These are phyloP conservation scores for Chamaenerion angustifolium DNA, from an alignment of 345 rosid species.

Conservation along the genomic window DNA sequence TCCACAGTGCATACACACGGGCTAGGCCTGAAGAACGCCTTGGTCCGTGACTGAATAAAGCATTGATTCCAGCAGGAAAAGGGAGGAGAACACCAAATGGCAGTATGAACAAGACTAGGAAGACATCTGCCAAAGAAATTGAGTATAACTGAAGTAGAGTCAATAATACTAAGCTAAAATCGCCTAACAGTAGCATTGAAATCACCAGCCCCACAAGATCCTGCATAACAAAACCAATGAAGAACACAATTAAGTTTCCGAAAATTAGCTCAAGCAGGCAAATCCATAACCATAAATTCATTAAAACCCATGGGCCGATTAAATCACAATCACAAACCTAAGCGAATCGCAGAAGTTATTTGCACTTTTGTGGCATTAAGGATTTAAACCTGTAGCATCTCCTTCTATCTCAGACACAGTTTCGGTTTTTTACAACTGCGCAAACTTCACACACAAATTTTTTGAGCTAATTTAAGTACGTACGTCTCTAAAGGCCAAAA, in stretches of 20 bases:
- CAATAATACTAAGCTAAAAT: slow-evolving; percentile 97
- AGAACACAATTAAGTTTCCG: slow-evolving; percentile 6
- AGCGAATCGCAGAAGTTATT: no score
- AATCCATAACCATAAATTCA: no score
- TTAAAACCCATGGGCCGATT: no score
- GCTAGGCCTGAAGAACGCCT: slow-evolving; percentile 96
- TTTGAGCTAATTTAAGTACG: no score
- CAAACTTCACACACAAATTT: no score
- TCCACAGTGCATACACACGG: slow-evolving; percentile 93
- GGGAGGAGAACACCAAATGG: slow-evolving; percentile 93
- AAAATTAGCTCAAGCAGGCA: not conserved
- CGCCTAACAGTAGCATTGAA: slow-evolving; percentile 93
- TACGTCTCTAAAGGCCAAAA: no score
- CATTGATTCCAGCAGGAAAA: slow-evolving; percentile 98
- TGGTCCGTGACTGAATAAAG: slow-evolving; percentile 93
- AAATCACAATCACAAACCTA: no score
- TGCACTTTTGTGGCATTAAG: no score
- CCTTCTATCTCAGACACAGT: no score
- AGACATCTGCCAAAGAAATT: slow-evolving; percentile 66
- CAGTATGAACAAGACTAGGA: slow-evolving; percentile 72
- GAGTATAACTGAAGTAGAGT: slow-evolving; percentile 95
- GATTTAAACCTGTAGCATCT: no score
- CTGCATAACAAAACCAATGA: slow-evolving; percentile 20
- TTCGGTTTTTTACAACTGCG: no score
- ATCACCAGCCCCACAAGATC: slow-evolving; percentile 98